Conservation (phyloP, 441 rosid genomes). For the Pelargonium citronellum region DNA sequence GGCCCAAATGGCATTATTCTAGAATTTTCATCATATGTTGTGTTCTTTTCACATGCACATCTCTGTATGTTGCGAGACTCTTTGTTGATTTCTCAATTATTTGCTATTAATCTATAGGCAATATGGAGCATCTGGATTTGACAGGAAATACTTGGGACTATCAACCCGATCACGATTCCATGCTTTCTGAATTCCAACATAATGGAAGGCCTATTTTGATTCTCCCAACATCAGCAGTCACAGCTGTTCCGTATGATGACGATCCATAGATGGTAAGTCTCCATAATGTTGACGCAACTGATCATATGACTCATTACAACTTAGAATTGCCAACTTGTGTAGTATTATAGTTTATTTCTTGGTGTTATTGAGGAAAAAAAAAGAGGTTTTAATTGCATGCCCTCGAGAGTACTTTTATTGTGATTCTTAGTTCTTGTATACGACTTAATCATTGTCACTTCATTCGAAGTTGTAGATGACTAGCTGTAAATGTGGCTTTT, state of each 20-base stretch:
- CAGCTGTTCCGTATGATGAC: slow-evolving; percentile 57
- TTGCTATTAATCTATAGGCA: slow-evolving; percentile 37
- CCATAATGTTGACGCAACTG: too few relatives aligned
- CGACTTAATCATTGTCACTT: too few relatives aligned
- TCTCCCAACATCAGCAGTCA: slow-evolving; percentile 33
- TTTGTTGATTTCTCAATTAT: not conserved
- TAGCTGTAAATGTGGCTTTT: too few relatives aligned
- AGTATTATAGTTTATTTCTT: too few relatives aligned
- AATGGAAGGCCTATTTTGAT: slow-evolving; percentile 53
- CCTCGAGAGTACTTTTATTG: too few relatives aligned
- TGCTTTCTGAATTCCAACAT: slow-evolving; percentile 48
- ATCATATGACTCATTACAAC: too few relatives aligned
- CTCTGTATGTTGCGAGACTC: not conserved
- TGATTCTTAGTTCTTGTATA: too few relatives aligned
- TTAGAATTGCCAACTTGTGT: too few relatives aligned
- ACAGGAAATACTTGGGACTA: slow-evolving; percentile 55
- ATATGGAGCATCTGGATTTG: slow-evolving; percentile 57
- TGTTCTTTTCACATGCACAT: not conserved
- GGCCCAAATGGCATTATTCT: not conserved
- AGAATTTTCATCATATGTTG: not conserved
- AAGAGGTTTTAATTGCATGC: too few relatives aligned
- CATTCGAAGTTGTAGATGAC: too few relatives aligned
- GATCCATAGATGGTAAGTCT: slow-evolving; percentile 52
- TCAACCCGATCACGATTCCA: slow-evolving; percentile 31
- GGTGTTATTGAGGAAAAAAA: too few relatives aligned